Evolutionary conservation across 2,329 filamentous ascomycete species (phyloP), one percentile per base, ranked within the genome.

Genomic region (Lasiodiplodia sp.): DNA sequence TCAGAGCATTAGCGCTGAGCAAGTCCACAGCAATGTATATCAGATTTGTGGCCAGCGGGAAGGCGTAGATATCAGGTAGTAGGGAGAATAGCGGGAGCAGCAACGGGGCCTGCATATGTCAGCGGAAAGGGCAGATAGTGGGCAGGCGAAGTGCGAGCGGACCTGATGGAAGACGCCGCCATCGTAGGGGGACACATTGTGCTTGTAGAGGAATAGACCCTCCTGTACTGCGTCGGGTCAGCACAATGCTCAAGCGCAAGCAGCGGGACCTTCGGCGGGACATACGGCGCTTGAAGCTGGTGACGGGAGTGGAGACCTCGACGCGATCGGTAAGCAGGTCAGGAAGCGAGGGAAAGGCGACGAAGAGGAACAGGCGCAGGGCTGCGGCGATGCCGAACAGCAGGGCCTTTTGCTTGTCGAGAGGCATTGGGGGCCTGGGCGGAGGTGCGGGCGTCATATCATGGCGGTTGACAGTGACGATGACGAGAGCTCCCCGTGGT

Each of bases 181-280:
- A 79, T 99, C 94, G 83, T 98, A 99, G 1, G 96, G 96, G 70
- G 94, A 97, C 68, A 98, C 92, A 83, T 97, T 96, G 80, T 96
- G 93, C 72, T 92, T 94, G 80, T 98, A 98, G 25, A 99, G 88
- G 76, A 97, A 99, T 69, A 99, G 84, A 23, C 96, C 96, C 82
- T 99, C 96, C 85, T 98, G 95, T 67, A 98, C 93, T 97, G 55
- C 47, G 8, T 11, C 0, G 2, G 6, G 44, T 67, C 31, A 67
- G 55, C 25, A 74, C n/a, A 40, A 71, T 3, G 47, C 11, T 25
- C 38, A 12, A 8, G 14, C 2, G 14, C 37, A 12, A 21, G 28
- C 7, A 34, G 31, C 49, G 16, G 63, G 21, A 18, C 18, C 23
- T 12, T 8, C 7, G 21, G n/a, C 18, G 16, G 31, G 18, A 81